phyloP scores from a whole-genome alignment of 1,139 yeast genomes.

The Debaryomyces robertsiae region DNA sequence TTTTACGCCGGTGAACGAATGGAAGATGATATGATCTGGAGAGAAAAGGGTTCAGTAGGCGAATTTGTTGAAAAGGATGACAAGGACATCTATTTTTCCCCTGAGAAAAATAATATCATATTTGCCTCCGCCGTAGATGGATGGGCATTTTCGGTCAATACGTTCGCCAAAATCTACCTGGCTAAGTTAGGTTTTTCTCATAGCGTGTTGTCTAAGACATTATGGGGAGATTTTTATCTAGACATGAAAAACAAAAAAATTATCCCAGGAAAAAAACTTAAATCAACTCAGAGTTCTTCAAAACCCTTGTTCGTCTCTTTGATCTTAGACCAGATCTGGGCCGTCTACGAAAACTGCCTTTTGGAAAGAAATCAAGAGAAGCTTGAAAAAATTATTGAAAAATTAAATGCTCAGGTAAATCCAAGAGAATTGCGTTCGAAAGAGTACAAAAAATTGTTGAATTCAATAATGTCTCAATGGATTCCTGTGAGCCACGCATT shows the following conservation, averaged over 20 bases:
- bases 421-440: conserved; percentile 83
- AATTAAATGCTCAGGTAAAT: conserved; percentile 66
- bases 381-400: conserved; percentile 70
- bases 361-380: conserved; percentile 69
- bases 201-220: conserved; percentile 74
- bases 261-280: conserved; percentile 56
- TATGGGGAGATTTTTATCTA: conserved; percentile 93
- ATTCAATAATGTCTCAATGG: conserved; percentile 89
- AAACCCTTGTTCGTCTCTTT: conserved; percentile 88
- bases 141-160: conserved; percentile 94
- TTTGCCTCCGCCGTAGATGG: conserved; percentile 96
- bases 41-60: conserved; percentile 60
- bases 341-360: conserved; percentile 73
- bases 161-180: conserved; percentile 85
- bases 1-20: conserved; percentile 92
- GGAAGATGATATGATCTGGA: conserved; percentile 84
- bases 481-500: conserved; percentile 88
- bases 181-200: conserved; percentile 84
- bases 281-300: conserved; percentile 49
- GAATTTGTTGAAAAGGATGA: conserved; percentile 79
- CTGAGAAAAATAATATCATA: conserved; percentile 87
- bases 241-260: conserved; percentile 91
- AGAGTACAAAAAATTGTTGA: conserved; percentile 66
- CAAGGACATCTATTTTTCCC: conserved; percentile 83
- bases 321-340: conserved; percentile 91